These are phyloP conservation scores for Paramecium caudatum DNA, from an alignment of 73 alveolate genomes.

Conservation along the genomic window DNA sequence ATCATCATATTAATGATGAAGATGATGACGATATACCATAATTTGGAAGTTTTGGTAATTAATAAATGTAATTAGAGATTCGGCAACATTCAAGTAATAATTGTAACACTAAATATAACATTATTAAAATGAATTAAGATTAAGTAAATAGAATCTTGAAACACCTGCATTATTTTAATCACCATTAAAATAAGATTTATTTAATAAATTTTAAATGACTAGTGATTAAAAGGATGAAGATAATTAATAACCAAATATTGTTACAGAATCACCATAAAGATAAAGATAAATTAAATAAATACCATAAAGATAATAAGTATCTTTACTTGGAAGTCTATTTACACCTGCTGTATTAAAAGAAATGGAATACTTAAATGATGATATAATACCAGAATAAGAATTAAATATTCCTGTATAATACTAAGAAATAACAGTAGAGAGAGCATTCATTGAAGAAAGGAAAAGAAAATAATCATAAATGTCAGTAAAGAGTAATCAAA, in stretches of 20 bases:
- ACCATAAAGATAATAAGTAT: conserved; percentile 16
- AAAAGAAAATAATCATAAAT: neutral
- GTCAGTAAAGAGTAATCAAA: no score
- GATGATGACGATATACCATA: conserved; percentile 14
- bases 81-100: neutral
- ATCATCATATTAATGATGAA: neutral
- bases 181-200: neutral
- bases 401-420: neutral
- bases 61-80: neutral
- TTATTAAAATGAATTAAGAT: conserved; percentile 30
- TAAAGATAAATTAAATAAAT: neutral
- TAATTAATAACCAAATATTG: no score
- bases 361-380: conserved; percentile 45
- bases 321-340: conserved; percentile 22
- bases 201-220: neutral
- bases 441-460: conserved; percentile 20
- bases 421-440: conserved; percentile 27
- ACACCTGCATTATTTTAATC: neutral
- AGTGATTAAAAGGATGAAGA: neutral
- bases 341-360: conserved; percentile 12
- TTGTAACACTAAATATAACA: neutral
- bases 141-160: neutral
- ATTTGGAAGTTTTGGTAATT: conserved; percentile 43
- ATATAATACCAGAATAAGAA: conserved; percentile 17
- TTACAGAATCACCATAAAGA: conserved; percentile 26